Evolutionary conservation across 345 rosid genomes (phyloP), one percentile per base, ranked within the genome.

Genomic region (Acer saccharum): DNA sequence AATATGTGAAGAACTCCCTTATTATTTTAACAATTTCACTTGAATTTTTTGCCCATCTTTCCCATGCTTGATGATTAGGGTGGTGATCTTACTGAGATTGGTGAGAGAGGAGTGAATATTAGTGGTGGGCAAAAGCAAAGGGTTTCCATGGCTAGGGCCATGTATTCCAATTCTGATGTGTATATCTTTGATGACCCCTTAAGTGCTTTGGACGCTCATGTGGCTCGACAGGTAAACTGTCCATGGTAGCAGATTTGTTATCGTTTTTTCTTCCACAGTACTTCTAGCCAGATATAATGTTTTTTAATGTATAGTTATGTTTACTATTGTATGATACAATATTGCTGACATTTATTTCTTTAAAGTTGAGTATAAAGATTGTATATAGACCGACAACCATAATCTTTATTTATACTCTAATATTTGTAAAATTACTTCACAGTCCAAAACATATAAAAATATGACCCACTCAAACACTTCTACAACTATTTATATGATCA

Each of bases 61-160:
- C 58, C 16, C 79, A 25, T 84, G 71, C 79, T 48, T 87, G 76
- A 77, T 80, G 84, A 68, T 48, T 77, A 96, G 99, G 99, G 99
- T 35, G 98, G 98, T 82, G 99, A 96, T 90, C 93, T 96, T 62
- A 96, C 99, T 5, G 99, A 96, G 95, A 96, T 96, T 84, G 99
- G 99, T 81, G 99, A 96, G 86, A 94, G 99, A 87, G 99, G 99
- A 70, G 99, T 96, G 58, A 96, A 94, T 84, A 96, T 96, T 72
- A 96, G 99, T 82, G 99, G 99, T 83, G 99, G 99, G 79, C 99
- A 96, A 85, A 96, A 96, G 87, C 99, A 96, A 84, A 91, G 99
- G 89, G 98, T 96, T 80, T 96, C 99, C 69, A 89, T 96, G 99
- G 99, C 98, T 71, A 87, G 99, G 81, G 99, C 99, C 39, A 92